phyloP scores from a whole-genome alignment of 441 rosid genomes.

The Sinapis alba region DNA sequence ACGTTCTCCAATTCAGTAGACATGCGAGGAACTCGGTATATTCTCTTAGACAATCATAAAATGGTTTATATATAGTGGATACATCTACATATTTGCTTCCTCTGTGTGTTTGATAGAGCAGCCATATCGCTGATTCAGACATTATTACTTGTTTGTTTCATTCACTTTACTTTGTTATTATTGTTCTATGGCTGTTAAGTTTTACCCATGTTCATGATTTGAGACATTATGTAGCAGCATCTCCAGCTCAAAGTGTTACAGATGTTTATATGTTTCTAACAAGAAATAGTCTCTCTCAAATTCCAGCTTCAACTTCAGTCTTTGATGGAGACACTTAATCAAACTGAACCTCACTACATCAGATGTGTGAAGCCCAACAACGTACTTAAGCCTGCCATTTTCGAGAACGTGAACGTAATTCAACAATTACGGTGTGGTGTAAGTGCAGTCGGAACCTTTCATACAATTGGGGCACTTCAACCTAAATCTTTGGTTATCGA shows the following conservation, averaged over 20 bases:
- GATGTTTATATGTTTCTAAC: conserved; percentile 36
- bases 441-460: conserved; percentile 51
- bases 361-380: conserved; percentile 99
- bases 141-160: conserved; percentile 2
- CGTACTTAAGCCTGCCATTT: conserved; percentile 93
- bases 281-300: conserved; percentile 31
- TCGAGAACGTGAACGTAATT: conserved; percentile 92
- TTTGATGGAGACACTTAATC: conserved; percentile 94
- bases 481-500: background rate
- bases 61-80: conserved; percentile 18
- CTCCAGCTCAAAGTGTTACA: conserved; percentile 13
- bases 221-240: conserved; percentile 13
- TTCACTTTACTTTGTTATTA: background rate
- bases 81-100: background rate
- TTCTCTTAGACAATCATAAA: conserved; percentile 3
- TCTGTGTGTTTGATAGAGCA: conserved; percentile 19
- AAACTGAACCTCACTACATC: conserved; percentile 99
- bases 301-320: conserved; percentile 99
- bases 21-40: background rate
- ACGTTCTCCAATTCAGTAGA: conserved; percentile 7
- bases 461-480: background rate
- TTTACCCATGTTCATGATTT: conserved; percentile 14
- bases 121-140: conserved; percentile 15
- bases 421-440: conserved; percentile 99
- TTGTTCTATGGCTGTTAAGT: conserved; percentile 7